These are phyloP conservation scores for Eustoma russellianum DNA, from an alignment of 257 asterid genomes.

Conservation along the genomic window DNA sequence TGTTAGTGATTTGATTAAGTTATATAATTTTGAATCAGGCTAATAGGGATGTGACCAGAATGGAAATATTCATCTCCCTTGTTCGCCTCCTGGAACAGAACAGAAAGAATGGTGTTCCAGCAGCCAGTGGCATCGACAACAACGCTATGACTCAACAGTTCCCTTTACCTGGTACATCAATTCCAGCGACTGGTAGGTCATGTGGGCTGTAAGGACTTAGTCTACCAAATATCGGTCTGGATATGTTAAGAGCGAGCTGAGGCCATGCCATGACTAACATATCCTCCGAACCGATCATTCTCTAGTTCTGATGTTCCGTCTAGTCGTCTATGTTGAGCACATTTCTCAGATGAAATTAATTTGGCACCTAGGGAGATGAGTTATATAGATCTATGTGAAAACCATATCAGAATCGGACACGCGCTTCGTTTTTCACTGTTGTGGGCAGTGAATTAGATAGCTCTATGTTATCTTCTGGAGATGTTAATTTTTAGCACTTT, in stretches of 20 bases:
- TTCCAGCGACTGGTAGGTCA: constrained; percentile 35
- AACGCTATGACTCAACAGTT: constrained; percentile 25
- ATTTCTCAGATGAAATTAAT: too few relatives aligned
- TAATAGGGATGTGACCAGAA: constrained; percentile 80
- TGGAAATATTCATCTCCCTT: constrained; percentile 74
- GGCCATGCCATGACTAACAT: constrained; percentile 42
- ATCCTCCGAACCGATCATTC: constrained; percentile 17
- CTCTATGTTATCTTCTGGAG: too few relatives aligned
- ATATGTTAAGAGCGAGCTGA: constrained; percentile 42
- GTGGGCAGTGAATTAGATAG: too few relatives aligned
- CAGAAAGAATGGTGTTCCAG: constrained; percentile 21
- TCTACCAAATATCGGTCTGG: constrained; percentile 14
- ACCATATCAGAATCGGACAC: too few relatives aligned
- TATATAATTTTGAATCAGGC: constrained; percentile 45
- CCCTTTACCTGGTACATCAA: constrained; percentile 22
- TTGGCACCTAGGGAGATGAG: too few relatives aligned
- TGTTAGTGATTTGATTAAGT: not conserved
- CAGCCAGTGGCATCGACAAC: constrained; percentile 19
- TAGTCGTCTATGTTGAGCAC: too few relatives aligned
- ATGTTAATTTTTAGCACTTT: too few relatives aligned
- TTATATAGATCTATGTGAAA: too few relatives aligned
- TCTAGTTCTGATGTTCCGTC: constrained; percentile 1
- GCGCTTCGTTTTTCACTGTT: too few relatives aligned
- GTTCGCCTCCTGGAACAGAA: constrained; percentile 75
- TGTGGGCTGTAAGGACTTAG: constrained; percentile 26